Conservation (phyloP, 2,329 filamentous ascomycete species). For the Bipolaris cookei region DNA sequence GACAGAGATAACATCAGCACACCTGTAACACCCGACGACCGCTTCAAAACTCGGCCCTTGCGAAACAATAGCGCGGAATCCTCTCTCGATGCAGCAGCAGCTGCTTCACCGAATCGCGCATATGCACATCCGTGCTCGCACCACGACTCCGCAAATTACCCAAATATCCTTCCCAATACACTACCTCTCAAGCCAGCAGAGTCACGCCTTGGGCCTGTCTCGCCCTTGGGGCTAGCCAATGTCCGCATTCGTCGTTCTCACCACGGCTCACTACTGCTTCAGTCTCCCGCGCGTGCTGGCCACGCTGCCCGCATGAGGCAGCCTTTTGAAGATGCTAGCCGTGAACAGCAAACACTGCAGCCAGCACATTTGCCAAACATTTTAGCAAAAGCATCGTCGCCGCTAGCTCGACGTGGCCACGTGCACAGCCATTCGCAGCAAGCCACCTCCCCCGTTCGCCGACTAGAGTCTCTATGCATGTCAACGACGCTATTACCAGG, state of each 20-base stretch:
- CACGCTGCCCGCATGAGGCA: constrained; percentile 37
- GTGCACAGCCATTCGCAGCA: background rate
- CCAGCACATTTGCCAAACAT: constrained; percentile 21
- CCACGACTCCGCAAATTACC: constrained; percentile 1
- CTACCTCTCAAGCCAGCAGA: background rate
- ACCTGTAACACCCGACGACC: constrained; percentile 12
- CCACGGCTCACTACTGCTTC: constrained; percentile 25
- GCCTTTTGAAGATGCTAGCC: constrained; percentile 34
- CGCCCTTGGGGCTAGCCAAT: constrained; percentile 25
- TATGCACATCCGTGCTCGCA: background rate
- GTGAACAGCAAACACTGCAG: constrained; percentile 3
- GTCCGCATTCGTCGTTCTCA: constrained; percentile 33
- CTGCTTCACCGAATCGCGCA: constrained; percentile 1
- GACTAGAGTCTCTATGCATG: constrained; percentile 6
- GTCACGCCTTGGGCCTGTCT: background rate
- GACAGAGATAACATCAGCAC: constrained; percentile 1
- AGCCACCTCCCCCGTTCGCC: background rate
- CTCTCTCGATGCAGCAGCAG: constrained; percentile 12
- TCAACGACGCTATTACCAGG: background rate
- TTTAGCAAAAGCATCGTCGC: constrained; percentile 22
- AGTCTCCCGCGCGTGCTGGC: constrained; percentile 40
- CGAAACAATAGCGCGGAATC: background rate
- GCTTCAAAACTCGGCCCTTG: background rate
- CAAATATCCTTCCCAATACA: background rate
- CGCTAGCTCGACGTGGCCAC: background rate